Percentiles rank a stretch among this genome's conserved stretches.
These are phyloP conservation scores for Daucus carota DNA, from an alignment of 129 eudicot species.

Conservation along the genomic window DNA sequence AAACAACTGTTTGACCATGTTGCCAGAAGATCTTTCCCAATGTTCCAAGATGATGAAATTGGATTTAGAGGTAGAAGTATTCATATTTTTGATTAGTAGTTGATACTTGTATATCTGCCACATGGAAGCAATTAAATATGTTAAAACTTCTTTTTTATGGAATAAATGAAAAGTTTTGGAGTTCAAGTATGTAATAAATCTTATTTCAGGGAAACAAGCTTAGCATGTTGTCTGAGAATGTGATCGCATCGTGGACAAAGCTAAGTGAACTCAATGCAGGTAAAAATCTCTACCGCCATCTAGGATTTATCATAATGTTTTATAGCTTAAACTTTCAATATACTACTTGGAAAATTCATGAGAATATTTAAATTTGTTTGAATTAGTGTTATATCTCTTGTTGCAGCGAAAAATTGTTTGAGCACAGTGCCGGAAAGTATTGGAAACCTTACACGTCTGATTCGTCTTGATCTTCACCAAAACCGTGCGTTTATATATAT, in stretches of 20 bases:
- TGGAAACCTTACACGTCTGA: slow-evolving; percentile 71
- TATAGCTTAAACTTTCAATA: neutral
- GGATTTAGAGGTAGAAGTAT: slow-evolving; percentile 70
- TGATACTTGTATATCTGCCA: neutral
- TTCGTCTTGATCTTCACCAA: slow-evolving; percentile 90
- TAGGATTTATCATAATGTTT: neutral
- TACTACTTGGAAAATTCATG: neutral
- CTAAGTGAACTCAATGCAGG: slow-evolving; percentile 93
- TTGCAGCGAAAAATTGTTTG: slow-evolving; percentile 70
- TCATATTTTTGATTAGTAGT: slow-evolving; percentile 1
- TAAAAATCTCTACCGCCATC: slow-evolving; percentile 18
- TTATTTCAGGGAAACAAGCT: slow-evolving; percentile 74
- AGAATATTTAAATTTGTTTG: neutral
- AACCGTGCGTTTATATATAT: slow-evolving; percentile 52
- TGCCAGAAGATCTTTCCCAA: slow-evolving; percentile 75
- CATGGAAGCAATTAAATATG: neutral
- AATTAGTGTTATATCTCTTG: neutral
- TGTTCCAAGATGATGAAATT: slow-evolving; percentile 72
- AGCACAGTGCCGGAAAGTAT: slow-evolving; percentile 67
- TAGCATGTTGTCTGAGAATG: slow-evolving; percentile 40
- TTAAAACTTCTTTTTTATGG: neutral
- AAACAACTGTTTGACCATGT: slow-evolving; percentile 59
- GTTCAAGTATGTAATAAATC: slow-evolving; percentile 10
- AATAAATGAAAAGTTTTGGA: slow-evolving; percentile 3
- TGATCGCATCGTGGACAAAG: slow-evolving; percentile 70